Base-by-base conservation (phyloP, 768 basidiomycete genomes). In the Lentinula detonsa region DNA sequence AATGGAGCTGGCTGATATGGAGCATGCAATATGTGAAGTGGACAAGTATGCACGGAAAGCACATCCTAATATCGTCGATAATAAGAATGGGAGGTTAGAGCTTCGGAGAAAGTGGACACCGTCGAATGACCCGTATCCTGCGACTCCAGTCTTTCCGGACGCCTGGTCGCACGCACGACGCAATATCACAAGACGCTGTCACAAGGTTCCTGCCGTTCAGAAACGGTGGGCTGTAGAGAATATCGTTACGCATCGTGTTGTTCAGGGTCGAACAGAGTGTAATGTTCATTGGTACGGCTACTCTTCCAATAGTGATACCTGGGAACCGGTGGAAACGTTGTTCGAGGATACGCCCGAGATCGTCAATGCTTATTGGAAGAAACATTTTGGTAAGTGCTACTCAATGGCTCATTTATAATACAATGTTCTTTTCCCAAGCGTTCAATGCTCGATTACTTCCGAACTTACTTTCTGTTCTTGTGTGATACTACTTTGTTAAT, bases 1-100 rank as follows among this genome's bases (percentile, higher is more conserved):
- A 6, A 83, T 88, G 77, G 78, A 80, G 65, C 73, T 90, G 53
- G 82, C 85, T 40, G 91, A 93, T 69, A 75, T 92, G 57, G 91
- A 93, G 73, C 91, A 93, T 69, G 77, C 85, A 1, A 72, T 92
- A 15, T 93, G 91, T 72, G 91, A 93, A 69, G 77, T 87, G 49
- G 88, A 91, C 73, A 90, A 91, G 68, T 92, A 91, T 67, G 76
- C 84, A 45, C 86, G 90, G 50, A 74, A 73, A n/a, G 75, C 72
- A 18, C 81, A 84, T 68, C 82, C 84, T 3, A 43, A 70, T 10
- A 67, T 85, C 60, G 76, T 74, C 60, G 79, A 77, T 34, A 73
- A 67, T 48, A 65, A 69, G 21, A 60, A 58, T 23, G 37, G 37
- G 11, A 75, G 81, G 48, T 73, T 65, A 16, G 66, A 78, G 59